Percentiles rank a stretch among this genome's conserved stretches.
Evolutionary conservation across 352 stramenopile genomes (phyloP).

Genomic region (Phytopythium litorale): DNA sequence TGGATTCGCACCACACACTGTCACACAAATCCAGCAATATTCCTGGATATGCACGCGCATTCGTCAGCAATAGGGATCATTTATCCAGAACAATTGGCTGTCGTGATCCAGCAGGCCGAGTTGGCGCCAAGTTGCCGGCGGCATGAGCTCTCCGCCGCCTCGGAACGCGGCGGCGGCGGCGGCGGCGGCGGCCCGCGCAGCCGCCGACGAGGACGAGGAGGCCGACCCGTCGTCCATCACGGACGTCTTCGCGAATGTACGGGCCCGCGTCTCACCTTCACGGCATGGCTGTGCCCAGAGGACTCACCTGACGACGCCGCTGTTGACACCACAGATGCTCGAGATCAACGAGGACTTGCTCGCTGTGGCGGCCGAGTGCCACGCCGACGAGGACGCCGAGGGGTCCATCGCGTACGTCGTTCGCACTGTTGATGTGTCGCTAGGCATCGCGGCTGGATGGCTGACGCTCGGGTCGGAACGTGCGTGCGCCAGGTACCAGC

Average conservation of each 20-base stretch:
- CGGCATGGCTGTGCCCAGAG: neutral
- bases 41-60: too few species aligned
- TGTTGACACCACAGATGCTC: conserved; percentile 47
- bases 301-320: conserved; percentile 1
- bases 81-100: too few species aligned
- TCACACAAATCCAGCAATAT: too few species aligned
- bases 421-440: neutral
- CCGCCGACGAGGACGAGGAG: conserved; percentile 23
- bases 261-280: neutral
- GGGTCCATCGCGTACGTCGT: conserved; percentile 50
- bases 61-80: too few species aligned
- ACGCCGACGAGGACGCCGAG: conserved; percentile 45
- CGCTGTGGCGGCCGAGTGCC: conserved; percentile 48
- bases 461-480: neutral
- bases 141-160: neutral
- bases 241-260: conserved; percentile 65
- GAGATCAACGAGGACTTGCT: conserved; percentile 74
- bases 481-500: conserved; percentile 45
- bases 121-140: conserved; percentile 13
- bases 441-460: neutral
- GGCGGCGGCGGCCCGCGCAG: neutral
- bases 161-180: conserved; percentile 9
- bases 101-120: neutral
- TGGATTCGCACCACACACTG: too few species aligned
- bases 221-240: conserved; percentile 49